These are phyloP conservation scores for Leptographium flavum DNA, from an alignment of 2,329 filamentous ascomycete genomes.

Conservation along the genomic window DNA sequence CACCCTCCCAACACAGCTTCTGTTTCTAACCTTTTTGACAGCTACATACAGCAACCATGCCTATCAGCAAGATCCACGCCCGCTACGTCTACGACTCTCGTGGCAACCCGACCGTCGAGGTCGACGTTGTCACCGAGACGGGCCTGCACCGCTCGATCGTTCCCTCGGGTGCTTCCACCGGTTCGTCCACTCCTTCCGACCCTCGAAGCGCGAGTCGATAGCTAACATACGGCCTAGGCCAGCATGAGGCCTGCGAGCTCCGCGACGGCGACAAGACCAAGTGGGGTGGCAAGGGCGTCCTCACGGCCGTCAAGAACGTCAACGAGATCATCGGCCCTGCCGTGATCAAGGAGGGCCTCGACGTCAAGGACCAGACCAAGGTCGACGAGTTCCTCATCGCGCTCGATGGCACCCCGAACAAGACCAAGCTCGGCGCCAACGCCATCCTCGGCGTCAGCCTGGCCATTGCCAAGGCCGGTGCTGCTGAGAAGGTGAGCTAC, in stretches of 20 bases:
- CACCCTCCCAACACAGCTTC: too few relatives aligned
- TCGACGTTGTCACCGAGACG: slow-evolving; percentile 91
- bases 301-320: slow-evolving; percentile 76
- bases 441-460: slow-evolving; percentile 76
- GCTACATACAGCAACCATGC: slow-evolving; percentile 46
- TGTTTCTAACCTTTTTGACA: background rate
- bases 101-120: slow-evolving; percentile 95
- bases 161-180: slow-evolving; percentile 89
- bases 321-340: slow-evolving; percentile 69
- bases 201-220: background rate
- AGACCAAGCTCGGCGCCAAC: slow-evolving; percentile 78
- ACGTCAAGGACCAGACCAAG: slow-evolving; percentile 76
- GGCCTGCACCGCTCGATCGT: slow-evolving; percentile 96
- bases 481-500: slow-evolving; percentile 65
- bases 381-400: slow-evolving; percentile 73
- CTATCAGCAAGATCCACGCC: slow-evolving; percentile 79
- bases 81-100: slow-evolving; percentile 98
- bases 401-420: slow-evolving; percentile 74
- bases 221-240: slow-evolving; percentile 34
- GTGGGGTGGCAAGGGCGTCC: slow-evolving; percentile 78
- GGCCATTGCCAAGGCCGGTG: slow-evolving; percentile 77
- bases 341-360: slow-evolving; percentile 67
- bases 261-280: slow-evolving; percentile 79
- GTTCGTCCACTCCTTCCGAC: slow-evolving; percentile 33
- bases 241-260: slow-evolving; percentile 84